Base-by-base conservation (phyloP, 805 yeast species). In the Yarrowia osloensis region DNA sequence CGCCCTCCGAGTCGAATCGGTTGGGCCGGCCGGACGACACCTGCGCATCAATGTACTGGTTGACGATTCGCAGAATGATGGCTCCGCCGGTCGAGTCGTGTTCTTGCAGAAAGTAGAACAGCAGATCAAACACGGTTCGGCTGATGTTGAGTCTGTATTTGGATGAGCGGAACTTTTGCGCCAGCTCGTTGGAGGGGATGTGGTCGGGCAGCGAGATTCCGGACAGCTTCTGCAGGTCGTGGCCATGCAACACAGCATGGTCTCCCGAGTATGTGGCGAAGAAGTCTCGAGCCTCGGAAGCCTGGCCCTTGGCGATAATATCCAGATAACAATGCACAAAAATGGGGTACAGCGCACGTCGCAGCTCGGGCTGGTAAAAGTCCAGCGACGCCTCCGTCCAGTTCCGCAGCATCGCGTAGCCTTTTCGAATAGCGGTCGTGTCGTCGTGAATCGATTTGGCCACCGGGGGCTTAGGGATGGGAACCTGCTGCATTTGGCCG, bases 331-430 rank as follows among this genome's bases (percentile, higher is more conserved):
- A 85, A 76, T 94, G 97, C 63, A 94, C 88, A 77, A 93, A 95
- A n/a, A 95, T 82, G 6, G 99, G 99, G 76, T 90, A 95, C 71
- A 94, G 79, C 49, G 94, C 84, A 70, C 95, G 85, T 67, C 88
- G 84, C 69, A 95, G 81, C 77, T 95, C 98, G 19, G 96, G 92
- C 77, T 77, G 89, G 77, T 95, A 95, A 78, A 95, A 83, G 76
- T 94, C 99, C 72, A 95, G 81, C 0, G 97, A 91, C 19, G 91
- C 83, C 71, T 91, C 97, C 46, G 91, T 90, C 98, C 98, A 95
- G 61, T 87, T 87, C 69, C 90, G 84, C 69, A 92, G 83, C 76
- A 91, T 83, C 19, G 87, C 81, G 78, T 92, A 95, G 1, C 96
- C 97, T 54, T 91, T 82, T n/a, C 83, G 31, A 28, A 61, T 61